phyloP scores from a whole-genome alignment of 1,139 yeast genomes.

The Taiozyma onychis region DNA sequence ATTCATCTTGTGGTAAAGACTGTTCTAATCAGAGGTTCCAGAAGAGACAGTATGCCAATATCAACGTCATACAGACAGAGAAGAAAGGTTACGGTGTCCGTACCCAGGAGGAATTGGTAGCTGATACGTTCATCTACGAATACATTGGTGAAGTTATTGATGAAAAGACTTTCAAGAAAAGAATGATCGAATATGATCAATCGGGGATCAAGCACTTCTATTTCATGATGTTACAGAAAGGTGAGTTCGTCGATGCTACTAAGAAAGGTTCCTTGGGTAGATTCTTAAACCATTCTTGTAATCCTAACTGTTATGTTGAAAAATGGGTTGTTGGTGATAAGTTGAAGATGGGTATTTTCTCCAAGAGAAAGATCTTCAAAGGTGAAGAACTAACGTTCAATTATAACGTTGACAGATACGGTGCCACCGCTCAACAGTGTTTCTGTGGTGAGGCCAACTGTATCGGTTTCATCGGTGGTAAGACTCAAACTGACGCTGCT shows the following conservation, averaged over 20 bases:
- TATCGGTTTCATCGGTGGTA: conserved; percentile 91
- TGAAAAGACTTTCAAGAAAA: conserved; percentile 60
- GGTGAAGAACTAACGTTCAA: conserved; percentile 96
- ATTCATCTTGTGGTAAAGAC: conserved; percentile 63
- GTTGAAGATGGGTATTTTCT: conserved; percentile 90
- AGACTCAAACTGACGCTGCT: conserved; percentile 91
- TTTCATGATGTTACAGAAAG: conserved; percentile 94
- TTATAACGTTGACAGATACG: conserved; percentile 94
- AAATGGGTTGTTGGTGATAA: conserved; percentile 96
- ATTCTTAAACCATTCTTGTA: conserved; percentile 92
- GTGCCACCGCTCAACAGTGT: conserved; percentile 91
- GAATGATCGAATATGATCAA: conserved; percentile 71
- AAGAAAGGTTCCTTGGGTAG: conserved; percentile 81
- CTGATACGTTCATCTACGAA: conserved; percentile 74
- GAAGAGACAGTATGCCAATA: conserved; percentile 59
- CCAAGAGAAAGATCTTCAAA: conserved; percentile 60
- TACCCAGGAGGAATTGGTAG: conserved; percentile 53
- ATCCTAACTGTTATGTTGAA: conserved; percentile 90
- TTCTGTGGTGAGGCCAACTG: conserved; percentile 93
- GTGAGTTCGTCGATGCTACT: conserved; percentile 94
- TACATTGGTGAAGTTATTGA: conserved; percentile 93
- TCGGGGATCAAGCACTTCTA: conserved; percentile 81
- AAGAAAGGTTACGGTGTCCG: conserved; percentile 87
- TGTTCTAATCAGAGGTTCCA: conserved; percentile 92
- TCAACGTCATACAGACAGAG: conserved; percentile 76